Evolutionary conservation across 176 grass and related monocot species (phyloP), one percentile per base, ranked within the genome.

Genomic region (Dendrocalamus sinicus): DNA sequence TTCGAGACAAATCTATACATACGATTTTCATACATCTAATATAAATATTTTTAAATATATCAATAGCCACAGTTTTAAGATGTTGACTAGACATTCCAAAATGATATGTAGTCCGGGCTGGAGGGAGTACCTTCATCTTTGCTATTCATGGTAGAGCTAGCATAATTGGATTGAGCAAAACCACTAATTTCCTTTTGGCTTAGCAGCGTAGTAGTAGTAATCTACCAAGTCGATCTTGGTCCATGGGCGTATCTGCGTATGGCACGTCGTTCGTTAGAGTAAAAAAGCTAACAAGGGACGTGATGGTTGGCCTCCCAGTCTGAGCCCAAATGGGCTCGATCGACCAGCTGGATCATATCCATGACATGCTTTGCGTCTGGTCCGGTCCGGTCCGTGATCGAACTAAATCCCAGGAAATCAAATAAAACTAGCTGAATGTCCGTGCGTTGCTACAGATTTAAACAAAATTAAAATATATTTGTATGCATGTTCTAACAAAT

Each of bases 331-430:
- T 22, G 61, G 73, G 50, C 51, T 11, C 8, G 44, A 47, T 70
- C 23, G 74, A 16, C 47, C 64, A 22, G 23, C 5, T 19, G 4
- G 75, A 84, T 22, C 46, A 48, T 77, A 62, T 45, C 61, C 28
- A 13, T 69, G 70, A 35, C 71, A 86, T 89, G 62, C 77, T 50
- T 50, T 75, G 69, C 72, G 83, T 26, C 44, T 35, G 55, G 52
- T 50, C 70, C 58, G 55, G 52, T 50, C 70, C 58, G 62, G 79
- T 79, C 73, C 73, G 50, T 58, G 41, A 78, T 47, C 61, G 52
- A 62, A 57, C 66, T 74, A 67, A 53, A 54, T 28, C 55, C 67
- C 22, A 72, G 40, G 68, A 32, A 70, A 45, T 32, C 4, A 43
- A 78, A 83, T 78, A 78, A 70, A 83, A n/a, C n/a, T n/a, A n/a